Base-by-base conservation (phyloP, 2,329 filamentous ascomycete species). In the Leptographium wingfieldii region DNA sequence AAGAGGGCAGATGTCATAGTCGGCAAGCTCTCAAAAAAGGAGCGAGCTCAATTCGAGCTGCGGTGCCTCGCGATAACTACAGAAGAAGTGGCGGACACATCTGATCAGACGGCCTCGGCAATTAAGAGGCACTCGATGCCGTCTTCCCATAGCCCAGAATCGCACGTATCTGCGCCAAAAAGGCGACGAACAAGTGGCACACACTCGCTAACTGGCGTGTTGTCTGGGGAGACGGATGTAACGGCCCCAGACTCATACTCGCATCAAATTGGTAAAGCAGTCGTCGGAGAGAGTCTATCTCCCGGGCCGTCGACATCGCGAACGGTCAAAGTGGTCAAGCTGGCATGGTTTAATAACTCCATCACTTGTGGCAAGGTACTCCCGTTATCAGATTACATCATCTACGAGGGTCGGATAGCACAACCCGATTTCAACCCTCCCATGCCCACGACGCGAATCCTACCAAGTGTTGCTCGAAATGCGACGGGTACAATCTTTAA, bases 31-130 rank as follows among this genome's bases (percentile, higher is more conserved):
- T 77, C 78, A 0, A 85, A 82, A 59, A 85, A 82, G 64, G 80
- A 83, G 66, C 80, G 92, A 22, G 90, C 90, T 0, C 77, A 81
- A 55, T 85, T 95, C 66, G 92, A 97, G 72, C 74, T 97, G 62
- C 80, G 89, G 58, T 79, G 82, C 7, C 79, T 82, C 54, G 85
- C 83, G 16, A 66, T 96, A 2, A 69, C 72, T 49, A 83, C 84
- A 0, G 76, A 81, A 59, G 81, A 84, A 60, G 65, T 76, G 3
- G 10, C 48, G 14, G 10, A 14, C 60, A 14, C 16, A 12, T 10
- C 10, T 10, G 3, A 14, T 12, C 10, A 33, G n/a, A 25, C 31
- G 16, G n/a, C 27, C 6, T 4, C 25, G 46, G 19, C 16, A 2
- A 31, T 9, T 27, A 49, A 31, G 5, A 31, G 27, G 29, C 22